phyloP scores from a whole-genome alignment of 202 grass and related monocot species.

The Miscanthus sacchariflorus region DNA sequence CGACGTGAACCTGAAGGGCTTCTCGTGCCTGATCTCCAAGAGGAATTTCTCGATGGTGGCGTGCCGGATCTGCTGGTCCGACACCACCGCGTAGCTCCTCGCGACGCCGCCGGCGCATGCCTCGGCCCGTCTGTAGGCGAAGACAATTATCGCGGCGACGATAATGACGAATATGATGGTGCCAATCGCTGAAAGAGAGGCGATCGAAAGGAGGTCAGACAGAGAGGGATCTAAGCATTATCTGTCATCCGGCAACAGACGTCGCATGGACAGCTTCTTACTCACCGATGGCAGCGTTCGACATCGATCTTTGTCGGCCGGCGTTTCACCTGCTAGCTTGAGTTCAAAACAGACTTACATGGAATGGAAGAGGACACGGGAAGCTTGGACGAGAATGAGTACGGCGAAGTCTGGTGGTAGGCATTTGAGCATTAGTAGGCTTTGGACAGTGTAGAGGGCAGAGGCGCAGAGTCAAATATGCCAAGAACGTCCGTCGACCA shows the following conservation, averaged over 20 bases:
- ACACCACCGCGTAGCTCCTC: too few species aligned
- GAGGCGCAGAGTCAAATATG: too few species aligned
- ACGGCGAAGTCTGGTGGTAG: background rate
- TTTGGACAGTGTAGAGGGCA: background rate
- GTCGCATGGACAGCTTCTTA: background rate
- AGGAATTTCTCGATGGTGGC: background rate
- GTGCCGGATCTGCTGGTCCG: background rate
- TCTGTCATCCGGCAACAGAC: too few species aligned
- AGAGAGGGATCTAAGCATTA: background rate
- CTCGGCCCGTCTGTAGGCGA: too few species aligned
- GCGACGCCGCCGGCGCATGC: too few species aligned
- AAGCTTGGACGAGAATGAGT: too few species aligned
- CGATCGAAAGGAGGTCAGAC: too few species aligned
- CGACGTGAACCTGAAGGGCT: background rate
- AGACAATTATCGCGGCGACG: background rate
- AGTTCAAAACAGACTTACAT: background rate
- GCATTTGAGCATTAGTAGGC: background rate
- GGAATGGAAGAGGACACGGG: too few species aligned
- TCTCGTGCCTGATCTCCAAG: background rate
- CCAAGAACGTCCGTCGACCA: too few species aligned
- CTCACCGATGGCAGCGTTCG: background rate
- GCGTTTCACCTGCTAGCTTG: background rate
- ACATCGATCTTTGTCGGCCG: too few species aligned
- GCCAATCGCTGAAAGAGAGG: too few species aligned
- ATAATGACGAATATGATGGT: too few species aligned